Base-by-base conservation (phyloP, 2,329 filamentous ascomycete genomes). In the Aspergillus ochraceus region DNA sequence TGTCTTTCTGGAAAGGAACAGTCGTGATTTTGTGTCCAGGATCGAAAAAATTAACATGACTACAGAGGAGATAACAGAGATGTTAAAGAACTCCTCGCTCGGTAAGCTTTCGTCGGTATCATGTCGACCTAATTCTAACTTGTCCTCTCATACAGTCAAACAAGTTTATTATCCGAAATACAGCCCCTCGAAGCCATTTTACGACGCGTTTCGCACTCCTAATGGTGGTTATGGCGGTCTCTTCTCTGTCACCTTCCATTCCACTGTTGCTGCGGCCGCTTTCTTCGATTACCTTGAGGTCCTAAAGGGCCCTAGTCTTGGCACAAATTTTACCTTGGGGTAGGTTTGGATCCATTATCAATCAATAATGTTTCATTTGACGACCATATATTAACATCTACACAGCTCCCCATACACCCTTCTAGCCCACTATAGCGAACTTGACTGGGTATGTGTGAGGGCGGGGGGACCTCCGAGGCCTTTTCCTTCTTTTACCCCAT, bases 1-100 rank as follows among this genome's bases (percentile, higher is more conserved):
- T 52, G 87, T 99, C 45, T 97, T 97, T 77, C 88, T 99, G 79
- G 95, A 99, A 78, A 86, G 94, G 63, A 99, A 99, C 76, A 97
- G 92, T 74, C 89, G 95, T 17, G 92, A 98, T 78, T 98, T 97
- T 74, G 84, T 89, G 20, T 84, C 85, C 17, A 86, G 95, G 58
- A 92, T 97, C 61, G 88, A 90, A 64, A 86, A 92, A 57, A 91
- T 96, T 71, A 97, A 97, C 71, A 75, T 79, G 54, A 97, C 96
- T 69, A 90, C 94, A 6, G 92, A 97, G 76, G 85, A 87, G 56
- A 89, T 98, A 63, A 93, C 89, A 66, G 84, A 89, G 30, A 82
- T 92, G 39, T 80, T 98, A 45, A 81, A 78, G 64, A 76, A 80
- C 0, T 88, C 85, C 56, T 78, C 83, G 11, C 74, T 82, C 52